These are phyloP conservation scores for Fusarium piperis DNA, from an alignment of 2,329 filamentous ascomycete species.

Conservation along the genomic window DNA sequence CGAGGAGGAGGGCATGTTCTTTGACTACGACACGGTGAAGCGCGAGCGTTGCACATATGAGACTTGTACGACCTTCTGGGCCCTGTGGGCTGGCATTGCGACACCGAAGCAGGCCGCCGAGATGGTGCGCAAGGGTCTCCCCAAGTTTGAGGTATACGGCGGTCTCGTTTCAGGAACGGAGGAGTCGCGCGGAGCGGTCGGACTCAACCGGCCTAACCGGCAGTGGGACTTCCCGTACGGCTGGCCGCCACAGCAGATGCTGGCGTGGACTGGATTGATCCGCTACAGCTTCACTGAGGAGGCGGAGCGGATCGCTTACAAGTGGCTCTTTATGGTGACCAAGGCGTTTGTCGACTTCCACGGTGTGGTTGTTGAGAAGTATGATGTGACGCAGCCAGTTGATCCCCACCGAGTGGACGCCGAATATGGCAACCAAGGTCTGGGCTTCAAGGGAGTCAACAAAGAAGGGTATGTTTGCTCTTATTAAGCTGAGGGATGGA, in stretches of 20 bases:
- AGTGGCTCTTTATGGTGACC: conserved; percentile 98
- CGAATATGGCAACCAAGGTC: conserved; percentile 96
- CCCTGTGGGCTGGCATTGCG: conserved; percentile 92
- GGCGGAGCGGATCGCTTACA: conserved; percentile 88
- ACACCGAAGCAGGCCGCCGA: conserved; percentile 86
- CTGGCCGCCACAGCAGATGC: conserved; percentile 98
- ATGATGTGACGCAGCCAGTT: conserved; percentile 90
- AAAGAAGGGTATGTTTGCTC: conserved; percentile 79
- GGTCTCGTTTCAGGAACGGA: conserved; percentile 91
- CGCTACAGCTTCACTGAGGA: conserved; percentile 93
- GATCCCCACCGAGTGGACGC: conserved; percentile 95
- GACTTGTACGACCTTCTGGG: conserved; percentile 94
- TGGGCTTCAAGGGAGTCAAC: conserved; percentile 94
- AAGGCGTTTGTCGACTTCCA: conserved; percentile 99
- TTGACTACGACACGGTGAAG: conserved; percentile 92
- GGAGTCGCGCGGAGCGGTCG: conserved; percentile 82
- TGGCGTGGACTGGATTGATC: conserved; percentile 92
- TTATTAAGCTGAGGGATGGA: neutral
- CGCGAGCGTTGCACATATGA: conserved; percentile 87
- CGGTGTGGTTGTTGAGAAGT: conserved; percentile 98
- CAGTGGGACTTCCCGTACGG: conserved; percentile 99
- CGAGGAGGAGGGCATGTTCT: conserved; percentile 92
- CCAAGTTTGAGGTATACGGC: conserved; percentile 87
- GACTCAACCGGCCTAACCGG: conserved; percentile 86
- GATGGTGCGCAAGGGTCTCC: conserved; percentile 83